These are phyloP conservation scores for Byssochlamys sp. DNA, from an alignment of 2,329 filamentous ascomycete species.

Conservation along the genomic window DNA sequence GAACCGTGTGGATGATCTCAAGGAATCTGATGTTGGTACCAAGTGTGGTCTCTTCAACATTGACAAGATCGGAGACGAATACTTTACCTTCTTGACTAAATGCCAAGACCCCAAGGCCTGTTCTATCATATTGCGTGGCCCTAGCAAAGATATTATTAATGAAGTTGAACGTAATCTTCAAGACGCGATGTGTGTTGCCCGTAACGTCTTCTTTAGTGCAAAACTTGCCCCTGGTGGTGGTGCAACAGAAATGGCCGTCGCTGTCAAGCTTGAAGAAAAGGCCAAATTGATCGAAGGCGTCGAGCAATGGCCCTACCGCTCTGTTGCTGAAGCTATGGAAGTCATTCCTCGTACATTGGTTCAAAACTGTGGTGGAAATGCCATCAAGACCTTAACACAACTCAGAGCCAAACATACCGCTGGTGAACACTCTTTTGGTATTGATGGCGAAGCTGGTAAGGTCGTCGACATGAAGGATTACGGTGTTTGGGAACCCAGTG, in stretches of 20 bases:
- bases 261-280: slow-evolving; percentile 73
- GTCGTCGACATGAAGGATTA: slow-evolving; percentile 95
- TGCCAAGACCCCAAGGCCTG: slow-evolving; percentile 93
- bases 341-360: slow-evolving; percentile 92
- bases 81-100: slow-evolving; percentile 96
- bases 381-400: slow-evolving; percentile 87
- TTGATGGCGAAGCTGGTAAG: slow-evolving; percentile 87
- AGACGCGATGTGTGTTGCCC: slow-evolving; percentile 94
- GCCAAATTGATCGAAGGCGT: slow-evolving; percentile 92
- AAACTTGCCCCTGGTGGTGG: slow-evolving; percentile 87
- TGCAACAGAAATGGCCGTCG: slow-evolving; percentile 95
- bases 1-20: slow-evolving; percentile 86
- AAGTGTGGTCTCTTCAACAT: slow-evolving; percentile 94
- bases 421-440: slow-evolving; percentile 77
- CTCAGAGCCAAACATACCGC: slow-evolving; percentile 93
- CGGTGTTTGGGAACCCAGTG: slow-evolving; percentile 94
- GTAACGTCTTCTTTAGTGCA: slow-evolving; percentile 96
- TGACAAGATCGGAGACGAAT: slow-evolving; percentile 98
- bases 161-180: slow-evolving; percentile 97
- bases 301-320: slow-evolving; percentile 97
- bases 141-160: slow-evolving; percentile 95
- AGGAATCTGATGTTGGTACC: slow-evolving; percentile 87
- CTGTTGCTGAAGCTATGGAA: slow-evolving; percentile 92
- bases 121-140: slow-evolving; percentile 87
- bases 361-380: slow-evolving; percentile 89